phyloP scores from a whole-genome alignment of 139 green algal species.

The Chlamydomonas sp. region DNA sequence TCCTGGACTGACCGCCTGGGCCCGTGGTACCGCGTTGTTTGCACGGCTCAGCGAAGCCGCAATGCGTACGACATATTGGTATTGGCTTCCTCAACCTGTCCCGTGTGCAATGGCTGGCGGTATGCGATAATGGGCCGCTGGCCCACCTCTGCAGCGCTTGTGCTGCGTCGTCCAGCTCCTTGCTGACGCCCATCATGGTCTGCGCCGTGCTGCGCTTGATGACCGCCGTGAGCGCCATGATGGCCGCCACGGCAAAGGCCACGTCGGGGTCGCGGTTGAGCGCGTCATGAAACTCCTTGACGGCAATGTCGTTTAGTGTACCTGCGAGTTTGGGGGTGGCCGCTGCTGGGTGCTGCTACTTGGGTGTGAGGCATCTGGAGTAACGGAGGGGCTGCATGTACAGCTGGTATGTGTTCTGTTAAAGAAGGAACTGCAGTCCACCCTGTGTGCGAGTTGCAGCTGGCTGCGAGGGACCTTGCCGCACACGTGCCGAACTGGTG shows the following conservation, averaged over 20 bases:
- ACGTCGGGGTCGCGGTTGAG: conserved; percentile 74
- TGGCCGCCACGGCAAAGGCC: conserved; percentile 89
- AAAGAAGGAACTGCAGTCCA: background rate
- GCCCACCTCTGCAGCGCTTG: conserved; percentile 69
- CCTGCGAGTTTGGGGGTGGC: conserved; percentile 1
- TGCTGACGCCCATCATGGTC: conserved; percentile 92
- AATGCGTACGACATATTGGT: too few relatives aligned
- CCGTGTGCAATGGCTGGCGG: too few relatives aligned
- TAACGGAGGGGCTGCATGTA: too few relatives aligned
- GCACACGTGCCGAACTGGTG: too few relatives aligned
- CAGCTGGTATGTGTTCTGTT: background rate
- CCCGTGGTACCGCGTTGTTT: too few relatives aligned
- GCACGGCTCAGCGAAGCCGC: too few relatives aligned
- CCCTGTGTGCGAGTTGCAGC: too few relatives aligned
- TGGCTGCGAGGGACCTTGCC: too few relatives aligned
- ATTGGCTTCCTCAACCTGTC: too few relatives aligned
- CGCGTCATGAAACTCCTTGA: conserved; percentile 82
- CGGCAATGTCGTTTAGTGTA: conserved; percentile 60
- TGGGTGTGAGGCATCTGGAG: background rate
- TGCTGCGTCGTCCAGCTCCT: conserved; percentile 86
- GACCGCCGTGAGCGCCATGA: conserved; percentile 85
- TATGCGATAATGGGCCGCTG: too few relatives aligned
- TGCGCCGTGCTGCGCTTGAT: conserved; percentile 76
- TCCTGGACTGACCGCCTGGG: too few relatives aligned
- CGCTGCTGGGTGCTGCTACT: background rate